phyloP scores from a whole-genome alignment of 75 land plant genomes.

The Azolla pinnata region DNA sequence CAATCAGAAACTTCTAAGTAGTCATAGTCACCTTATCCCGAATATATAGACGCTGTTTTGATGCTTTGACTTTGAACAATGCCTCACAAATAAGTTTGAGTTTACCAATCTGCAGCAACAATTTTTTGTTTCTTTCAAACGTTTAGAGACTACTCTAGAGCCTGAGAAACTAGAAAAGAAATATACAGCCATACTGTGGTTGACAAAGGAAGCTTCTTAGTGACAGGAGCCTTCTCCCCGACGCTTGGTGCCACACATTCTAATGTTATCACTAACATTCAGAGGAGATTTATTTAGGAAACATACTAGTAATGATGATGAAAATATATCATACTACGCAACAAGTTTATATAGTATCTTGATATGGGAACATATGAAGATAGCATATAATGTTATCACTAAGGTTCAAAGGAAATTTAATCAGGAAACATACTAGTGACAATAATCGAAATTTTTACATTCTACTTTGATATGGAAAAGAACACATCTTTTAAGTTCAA shows the following conservation, averaged over 20 bases:
- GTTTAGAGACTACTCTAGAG: no score
- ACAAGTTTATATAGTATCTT: neutral
- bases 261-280: slow-evolving; percentile 71
- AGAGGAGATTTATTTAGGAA: no score
- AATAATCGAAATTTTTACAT: no score
- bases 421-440: no score
- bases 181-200: slow-evolving; percentile 55
- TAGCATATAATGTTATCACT: no score
- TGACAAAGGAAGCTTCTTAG: slow-evolving; percentile 73
- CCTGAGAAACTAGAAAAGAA: neutral
- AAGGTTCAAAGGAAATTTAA: no score
- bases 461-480: no score
- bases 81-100: slow-evolving; percentile 77
- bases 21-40: slow-evolving; percentile 55
- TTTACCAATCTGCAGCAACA: slow-evolving; percentile 60
- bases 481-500: no score
- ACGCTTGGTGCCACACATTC: slow-evolving; percentile 75
- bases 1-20: neutral
- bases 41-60: slow-evolving; percentile 50
- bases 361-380: no score
- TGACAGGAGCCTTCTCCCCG: slow-evolving; percentile 66
- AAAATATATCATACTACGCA: neutral
- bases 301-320: no score
- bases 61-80: slow-evolving; percentile 68
- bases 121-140: neutral